Base-by-base conservation (phyloP, 257 asterid species). In the Ligustrum vulgare region DNA sequence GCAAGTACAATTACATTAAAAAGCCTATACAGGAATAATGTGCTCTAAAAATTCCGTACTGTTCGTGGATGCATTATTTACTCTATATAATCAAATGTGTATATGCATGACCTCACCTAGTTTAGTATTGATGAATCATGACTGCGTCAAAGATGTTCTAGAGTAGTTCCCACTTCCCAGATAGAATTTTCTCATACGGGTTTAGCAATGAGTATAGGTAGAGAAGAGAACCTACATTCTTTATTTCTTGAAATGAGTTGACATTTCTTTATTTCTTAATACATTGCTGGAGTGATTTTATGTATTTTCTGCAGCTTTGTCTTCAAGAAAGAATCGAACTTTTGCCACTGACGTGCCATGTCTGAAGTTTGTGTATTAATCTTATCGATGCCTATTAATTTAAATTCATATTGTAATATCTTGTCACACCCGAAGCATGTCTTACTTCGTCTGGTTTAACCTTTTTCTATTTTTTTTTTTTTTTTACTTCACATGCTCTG, bases 161-260 rank as follows among this genome's bases (percentile, higher is more conserved):
- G 96, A 89, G 86, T 89, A 87, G 74, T n/a, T n/a, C n/a, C n/a
- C n/a, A n/a, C n/a, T 94, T 91, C 78, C 94, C 97, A 33, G 97
- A 91, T 77, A 80, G 90, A 63, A 77, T 83, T 41, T 86, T 91
- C 80, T 86, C 90, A 5, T 90, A 90, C 78, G 96, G 97, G 58
- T 90, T 75, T 75, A 79, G 84, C 56, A 91, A 90, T 72, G 97
- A 91, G 82, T 91, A 82, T 79, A 93, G 97, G 98, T 91, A 64
- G 64, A 37, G 23, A 6, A 22, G 31, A 15, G 2, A 34, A 34
- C 45, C 31, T 32, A 63, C 25, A 22, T 20, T 31, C 13, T 31
- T n/a, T 39, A 16, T n/a, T n/a, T n/a, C n/a, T 43, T 28, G 12
- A 8, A 63, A 49, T 35, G 20, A 66, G 72, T 72, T 71, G 34